Conservation (phyloP, 345 rosid species). For the Corchorus capsularis region DNA sequence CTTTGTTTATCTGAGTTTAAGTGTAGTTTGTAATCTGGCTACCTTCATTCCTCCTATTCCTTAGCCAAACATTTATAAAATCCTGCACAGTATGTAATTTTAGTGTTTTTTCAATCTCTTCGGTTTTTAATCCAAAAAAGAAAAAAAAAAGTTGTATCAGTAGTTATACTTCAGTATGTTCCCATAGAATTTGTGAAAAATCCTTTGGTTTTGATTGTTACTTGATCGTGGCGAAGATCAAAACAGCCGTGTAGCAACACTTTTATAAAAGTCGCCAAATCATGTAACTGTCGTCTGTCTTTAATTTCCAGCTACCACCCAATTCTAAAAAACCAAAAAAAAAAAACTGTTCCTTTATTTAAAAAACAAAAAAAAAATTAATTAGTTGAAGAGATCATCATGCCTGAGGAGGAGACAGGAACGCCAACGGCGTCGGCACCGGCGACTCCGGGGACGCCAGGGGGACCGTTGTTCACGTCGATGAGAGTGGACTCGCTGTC, state of each 20-base stretch:
- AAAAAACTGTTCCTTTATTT: not conserved
- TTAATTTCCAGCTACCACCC: not conserved
- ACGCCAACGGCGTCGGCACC: constrained; percentile 75
- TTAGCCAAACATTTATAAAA: constrained; percentile 58
- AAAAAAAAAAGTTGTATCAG: constrained; percentile 17
- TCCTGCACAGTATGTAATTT: constrained; percentile 53
- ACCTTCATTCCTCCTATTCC: constrained; percentile 33
- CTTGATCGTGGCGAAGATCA: constrained; percentile 50
- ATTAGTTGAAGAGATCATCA: constrained; percentile 9
- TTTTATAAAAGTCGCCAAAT: constrained; percentile 57
- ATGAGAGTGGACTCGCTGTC: constrained; percentile 87
- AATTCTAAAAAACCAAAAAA: constrained; percentile 19
- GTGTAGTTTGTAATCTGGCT: constrained; percentile 37
- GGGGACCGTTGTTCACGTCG: constrained; percentile 78
- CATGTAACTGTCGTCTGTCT: constrained; percentile 49
- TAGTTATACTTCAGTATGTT: not conserved
- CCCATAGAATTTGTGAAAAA: not conserved
- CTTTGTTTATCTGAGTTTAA: not conserved
- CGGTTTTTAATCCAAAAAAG: not conserved
- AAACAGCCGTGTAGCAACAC: constrained; percentile 43
- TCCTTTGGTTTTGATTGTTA: not conserved
- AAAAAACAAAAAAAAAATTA: not conserved
- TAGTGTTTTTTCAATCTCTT: not conserved
- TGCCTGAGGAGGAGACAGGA: constrained; percentile 44
- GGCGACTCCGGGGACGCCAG: constrained; percentile 92